Evolutionary conservation across 352 stramenopile genomes (phyloP).

Genomic region (Globisporangium orthogonon): DNA sequence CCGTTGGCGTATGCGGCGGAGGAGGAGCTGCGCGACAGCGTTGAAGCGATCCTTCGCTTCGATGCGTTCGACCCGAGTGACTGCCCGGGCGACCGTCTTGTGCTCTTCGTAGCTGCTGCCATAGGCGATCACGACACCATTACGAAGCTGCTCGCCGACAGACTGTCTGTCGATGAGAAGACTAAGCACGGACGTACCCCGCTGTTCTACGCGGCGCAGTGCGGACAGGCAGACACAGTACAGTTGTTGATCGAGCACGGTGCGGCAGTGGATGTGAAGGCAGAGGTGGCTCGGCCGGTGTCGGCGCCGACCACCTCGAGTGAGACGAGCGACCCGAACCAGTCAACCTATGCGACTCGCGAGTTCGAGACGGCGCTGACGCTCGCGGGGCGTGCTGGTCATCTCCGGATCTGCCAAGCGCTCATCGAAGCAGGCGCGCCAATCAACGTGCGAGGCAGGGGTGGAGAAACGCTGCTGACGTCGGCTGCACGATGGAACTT

Average conservation of each 20-base stretch:
- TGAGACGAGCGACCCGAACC: not conserved
- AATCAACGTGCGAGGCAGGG: not conserved
- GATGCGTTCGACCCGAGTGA: not conserved
- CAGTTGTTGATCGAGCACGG: not conserved
- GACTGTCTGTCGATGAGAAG: not conserved
- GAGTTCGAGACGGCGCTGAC: not conserved
- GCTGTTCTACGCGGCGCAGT: not conserved
- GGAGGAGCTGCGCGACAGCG: not conserved
- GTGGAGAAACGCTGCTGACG: constrained; percentile 1
- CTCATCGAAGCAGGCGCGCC: not conserved
- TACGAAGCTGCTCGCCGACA: not conserved
- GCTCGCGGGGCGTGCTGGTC: not conserved
- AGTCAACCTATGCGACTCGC: not conserved
- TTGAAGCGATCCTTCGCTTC: not conserved
- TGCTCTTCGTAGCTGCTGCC: not conserved
- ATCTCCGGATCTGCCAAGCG: not conserved
- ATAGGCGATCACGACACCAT: not conserved
- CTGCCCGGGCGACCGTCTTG: not conserved
- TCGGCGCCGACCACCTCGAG: not conserved
- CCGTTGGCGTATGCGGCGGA: not conserved
- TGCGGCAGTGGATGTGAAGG: not conserved
- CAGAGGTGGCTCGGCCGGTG: too few species aligned
- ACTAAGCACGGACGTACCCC: not conserved
- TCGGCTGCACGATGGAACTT: not conserved
- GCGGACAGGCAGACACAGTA: not conserved